Conservation (phyloP, 2,329 filamentous ascomycete species). For the Trichoderma oligosporum region DNA sequence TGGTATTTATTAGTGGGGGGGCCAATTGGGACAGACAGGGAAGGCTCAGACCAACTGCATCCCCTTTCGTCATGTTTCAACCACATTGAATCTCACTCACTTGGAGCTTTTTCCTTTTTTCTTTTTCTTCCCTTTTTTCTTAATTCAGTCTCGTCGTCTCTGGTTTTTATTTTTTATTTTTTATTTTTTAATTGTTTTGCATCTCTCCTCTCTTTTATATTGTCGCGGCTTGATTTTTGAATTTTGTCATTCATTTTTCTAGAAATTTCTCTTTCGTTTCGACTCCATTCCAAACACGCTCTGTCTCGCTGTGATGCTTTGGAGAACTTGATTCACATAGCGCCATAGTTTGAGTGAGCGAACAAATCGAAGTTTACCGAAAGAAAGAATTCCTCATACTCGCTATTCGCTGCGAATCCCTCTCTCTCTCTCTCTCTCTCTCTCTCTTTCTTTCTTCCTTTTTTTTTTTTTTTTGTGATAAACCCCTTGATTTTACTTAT, state of each 20-base stretch:
- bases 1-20: neutral
- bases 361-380: neutral
- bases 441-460: no score
- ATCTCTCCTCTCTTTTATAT: neutral
- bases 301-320: conserved; percentile 2
- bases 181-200: neutral
- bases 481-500: no score
- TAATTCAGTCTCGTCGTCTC: conserved; percentile 1
- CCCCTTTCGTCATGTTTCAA: conserved; percentile 18
- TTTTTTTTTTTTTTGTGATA: no score
- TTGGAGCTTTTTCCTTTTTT: conserved; percentile 15
- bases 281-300: neutral
- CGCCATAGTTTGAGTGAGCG: neutral
- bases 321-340: neutral
- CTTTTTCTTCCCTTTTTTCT: neutral
- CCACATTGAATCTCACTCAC: conserved; percentile 14
- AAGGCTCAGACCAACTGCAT: neutral
- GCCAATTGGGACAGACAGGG: neutral
- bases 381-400: neutral
- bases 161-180: conserved; percentile 20
- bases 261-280: conserved; percentile 18
- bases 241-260: conserved; percentile 8
- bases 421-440: no score
- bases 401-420: no score
- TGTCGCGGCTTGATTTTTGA: neutral